Base-by-base conservation (phyloP, 2,329 filamentous ascomycete species). In the Fonsecaea erecta region DNA sequence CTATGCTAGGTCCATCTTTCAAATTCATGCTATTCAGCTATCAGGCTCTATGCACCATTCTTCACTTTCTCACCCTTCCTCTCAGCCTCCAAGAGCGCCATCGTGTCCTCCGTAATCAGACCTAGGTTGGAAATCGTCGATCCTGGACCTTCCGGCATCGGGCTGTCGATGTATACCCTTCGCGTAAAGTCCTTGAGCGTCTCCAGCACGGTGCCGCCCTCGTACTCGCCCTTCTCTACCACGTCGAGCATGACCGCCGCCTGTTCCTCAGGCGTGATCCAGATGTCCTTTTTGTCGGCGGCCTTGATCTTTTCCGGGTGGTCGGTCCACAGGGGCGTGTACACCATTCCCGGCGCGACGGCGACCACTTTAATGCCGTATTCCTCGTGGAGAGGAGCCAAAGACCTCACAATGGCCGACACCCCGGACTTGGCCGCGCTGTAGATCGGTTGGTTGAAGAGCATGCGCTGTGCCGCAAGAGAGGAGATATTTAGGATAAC, bases 191-290 rank as follows among this genome's bases (percentile, higher is more conserved):
- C 73, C 71, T 83, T 82, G 2, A 82, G 81, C 1, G 87, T 83
- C 73, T 88, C 85, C 53, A 87, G 70, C 5, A 87, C 78, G 16
- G 79, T 83, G 0, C 84, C 83, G 51, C 70, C 52, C 34, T 63
- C 48, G 52, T 80, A 74, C 24, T 79, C 76, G 7, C 80, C 76
- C 48, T 84, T 82, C 66, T 87, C 55, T 11, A 59, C 55, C 35
- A 59, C 14, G 9, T 59, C 55, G 12, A 59, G 43, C 55, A 59
- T 59, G 1, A 82, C 83, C 43, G 81, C 78, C 0, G 84, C 85
- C 0, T 88, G 85, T 70, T 87, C 84, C 69, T 87, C 84, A 0
- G 85, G 78, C 12, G 81, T 84, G n/a, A 86, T 84, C 85, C 85
- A 88, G 67, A 75, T 77, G 71, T 87, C 85, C 9, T 71, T 74